A percentile compares a stretch with the other conserved stretches of the same genome.
These are phyloP conservation scores for Chlamydomonas sp. DNA, from an alignment of 139 green algal species.

Conservation along the genomic window DNA sequence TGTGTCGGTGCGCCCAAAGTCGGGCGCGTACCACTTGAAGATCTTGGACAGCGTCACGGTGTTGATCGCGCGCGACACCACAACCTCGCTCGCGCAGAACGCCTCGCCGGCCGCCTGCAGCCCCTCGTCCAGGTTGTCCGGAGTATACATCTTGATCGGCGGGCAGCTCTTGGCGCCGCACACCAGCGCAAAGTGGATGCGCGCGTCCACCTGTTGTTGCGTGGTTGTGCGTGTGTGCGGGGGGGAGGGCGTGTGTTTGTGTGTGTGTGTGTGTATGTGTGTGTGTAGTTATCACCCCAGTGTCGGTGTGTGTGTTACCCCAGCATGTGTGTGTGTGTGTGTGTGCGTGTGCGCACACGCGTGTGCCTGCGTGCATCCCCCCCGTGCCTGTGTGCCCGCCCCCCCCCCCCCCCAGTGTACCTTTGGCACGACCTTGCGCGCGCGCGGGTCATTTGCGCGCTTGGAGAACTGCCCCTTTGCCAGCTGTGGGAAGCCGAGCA, in stretches of 20 bases:
- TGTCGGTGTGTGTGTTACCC: background rate
- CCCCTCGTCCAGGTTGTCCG: conserved; percentile 68
- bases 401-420: background rate
- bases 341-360: no score
- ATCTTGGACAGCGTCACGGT: conserved; percentile 75
- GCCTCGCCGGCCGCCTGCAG: conserved; percentile 53
- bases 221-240: no score
- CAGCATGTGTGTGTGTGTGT: no score
- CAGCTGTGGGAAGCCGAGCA: conserved; percentile 44
- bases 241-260: no score
- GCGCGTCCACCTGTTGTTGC: conserved; percentile 60
- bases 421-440: conserved; percentile 17
- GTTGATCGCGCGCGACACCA: conserved; percentile 33
- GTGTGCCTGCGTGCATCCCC: no score
- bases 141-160: conserved; percentile 80
- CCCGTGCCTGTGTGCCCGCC: no score
- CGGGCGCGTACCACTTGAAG: conserved; percentile 78
- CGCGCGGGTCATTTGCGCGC: conserved; percentile 38
- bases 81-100: conserved; percentile 54
- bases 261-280: no score
- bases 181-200: conserved; percentile 94
- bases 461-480: conserved; percentile 34
- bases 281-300: no score
- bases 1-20: conserved; percentile 60
- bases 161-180: conserved; percentile 89